A percentile compares a stretch with the other conserved stretches of the same genome.
Conservation (phyloP, 78 protist genomes). For the Speleostelium caveatum region DNA sequence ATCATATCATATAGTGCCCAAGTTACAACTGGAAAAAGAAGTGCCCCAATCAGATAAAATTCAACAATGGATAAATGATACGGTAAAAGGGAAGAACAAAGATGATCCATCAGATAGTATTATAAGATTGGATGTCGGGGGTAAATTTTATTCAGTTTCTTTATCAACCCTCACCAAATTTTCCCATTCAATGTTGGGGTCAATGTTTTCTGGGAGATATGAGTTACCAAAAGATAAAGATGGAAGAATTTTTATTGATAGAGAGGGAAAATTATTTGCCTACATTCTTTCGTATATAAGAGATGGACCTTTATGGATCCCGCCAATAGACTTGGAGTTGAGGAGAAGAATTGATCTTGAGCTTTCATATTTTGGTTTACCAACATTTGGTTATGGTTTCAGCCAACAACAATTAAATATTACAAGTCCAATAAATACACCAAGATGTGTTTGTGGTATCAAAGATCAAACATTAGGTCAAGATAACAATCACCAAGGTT, state of each 20-base stretch:
- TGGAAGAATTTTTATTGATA: conserved; percentile 71
- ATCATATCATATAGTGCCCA: conserved; percentile 17
- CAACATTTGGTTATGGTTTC: conserved; percentile 2
- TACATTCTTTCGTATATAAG: conserved; percentile 53
- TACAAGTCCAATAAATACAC: conserved; percentile 9
- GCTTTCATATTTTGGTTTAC: conserved; percentile 57
- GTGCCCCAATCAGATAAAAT: conserved; percentile 1
- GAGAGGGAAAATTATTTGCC: conserved; percentile 70
- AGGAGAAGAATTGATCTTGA: conserved; percentile 45
- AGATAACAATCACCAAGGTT: conserved; percentile 43
- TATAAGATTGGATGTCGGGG: conserved; percentile 81
- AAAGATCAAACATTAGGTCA: conserved; percentile 19
- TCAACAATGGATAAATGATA: conserved; percentile 58
- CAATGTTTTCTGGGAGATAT: conserved; percentile 60
- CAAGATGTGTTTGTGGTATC: conserved; percentile 55
- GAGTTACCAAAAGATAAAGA: conserved; percentile 69
- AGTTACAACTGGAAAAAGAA: conserved; percentile 16
- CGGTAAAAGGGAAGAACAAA: conserved; percentile 13
- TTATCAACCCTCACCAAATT: conserved; percentile 28
- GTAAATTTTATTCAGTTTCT: conserved; percentile 64
- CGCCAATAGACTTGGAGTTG: conserved; percentile 33
- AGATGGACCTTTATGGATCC: conserved; percentile 62
- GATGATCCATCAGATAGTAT: conserved; percentile 2
- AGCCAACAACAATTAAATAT: neutral
- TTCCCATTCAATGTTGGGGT: conserved; percentile 55